Base-by-base conservation (phyloP, 2,329 filamentous ascomycete species). In the Hypoxylon sp. region DNA sequence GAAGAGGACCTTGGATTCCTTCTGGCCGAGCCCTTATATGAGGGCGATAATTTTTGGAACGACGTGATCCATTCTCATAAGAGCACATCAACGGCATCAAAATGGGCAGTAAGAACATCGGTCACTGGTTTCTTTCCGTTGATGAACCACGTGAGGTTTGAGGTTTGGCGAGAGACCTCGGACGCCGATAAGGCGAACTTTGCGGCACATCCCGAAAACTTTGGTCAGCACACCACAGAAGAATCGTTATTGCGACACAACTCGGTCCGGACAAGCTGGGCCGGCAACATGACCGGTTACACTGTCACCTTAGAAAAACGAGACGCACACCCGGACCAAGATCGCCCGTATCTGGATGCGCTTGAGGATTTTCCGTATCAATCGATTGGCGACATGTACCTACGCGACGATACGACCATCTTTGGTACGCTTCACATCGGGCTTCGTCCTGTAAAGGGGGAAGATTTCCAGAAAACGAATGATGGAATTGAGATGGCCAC, bases 121-220 rank as follows among this genome's bases (percentile, higher is more conserved):
- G 61, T 53, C 2, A 51, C 63, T 2, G 55, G 50, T 2, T 65
- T 61, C 45, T 53, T 68, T 1, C 66, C 66, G 9, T 63, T 65
- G 38, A 45, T 68, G 35, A 63, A 63, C 57, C 8, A 62, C 55
- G 13, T 35, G 20, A 19, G 41, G 1, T 68, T 67, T 30, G 63
- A 53, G 0, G 17, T 48, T 3, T 68, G 66, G 66, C 61, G 58
- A 9, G 48, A 54, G 8, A 59, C 60, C 1, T 51, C 62, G 7
- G 34, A 60, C 2, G 65, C 64, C 9, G 64, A 67, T 27, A 57
- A 56, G 4, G 62, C 55, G 7, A 68, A 68, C 49, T 46, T 65
- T 30, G 57, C 61, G 3, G 64, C 55, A 15, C 64, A 68, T 17
- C 64, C 66, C 5, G 65, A 68, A 54, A 64, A 66, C 50, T 68